Evolutionary conservation across 805 yeast genomes (phyloP).

Genomic region (Maudiozyma bulderi): DNA sequence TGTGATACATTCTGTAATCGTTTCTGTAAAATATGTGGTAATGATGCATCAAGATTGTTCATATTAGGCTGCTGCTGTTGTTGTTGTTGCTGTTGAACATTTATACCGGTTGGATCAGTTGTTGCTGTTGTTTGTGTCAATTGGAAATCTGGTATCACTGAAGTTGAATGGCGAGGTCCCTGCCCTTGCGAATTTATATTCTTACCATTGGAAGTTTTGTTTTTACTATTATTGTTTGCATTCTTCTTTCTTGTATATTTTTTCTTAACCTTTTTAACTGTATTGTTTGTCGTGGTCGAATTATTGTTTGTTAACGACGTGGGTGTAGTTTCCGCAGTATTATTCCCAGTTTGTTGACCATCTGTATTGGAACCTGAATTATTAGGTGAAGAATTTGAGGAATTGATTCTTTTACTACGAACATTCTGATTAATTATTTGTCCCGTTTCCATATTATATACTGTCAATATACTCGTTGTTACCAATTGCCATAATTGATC

Average conservation of each 20-base stretch:
- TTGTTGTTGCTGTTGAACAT: background rate
- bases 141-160: background rate
- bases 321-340: background rate
- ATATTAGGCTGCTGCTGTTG: conserved; percentile 8
- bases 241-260: conserved; percentile 6
- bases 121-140: background rate
- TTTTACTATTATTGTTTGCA: background rate
- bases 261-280: conserved; percentile 7
- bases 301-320: conserved; percentile 1
- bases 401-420: background rate
- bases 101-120: background rate
- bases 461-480: conserved; percentile 17
- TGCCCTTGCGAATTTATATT: background rate
- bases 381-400: conserved; percentile 17
- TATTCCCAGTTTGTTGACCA: background rate
- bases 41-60: conserved; percentile 16
- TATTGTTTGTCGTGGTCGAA: conserved; percentile 1
- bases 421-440: conserved; percentile 17
- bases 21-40: conserved; percentile 24
- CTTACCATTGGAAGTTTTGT: background rate
- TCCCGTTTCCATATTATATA: conserved; percentile 23
- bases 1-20: conserved; percentile 20
- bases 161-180: background rate
- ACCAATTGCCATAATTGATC: conserved; percentile 25
- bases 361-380: conserved; percentile 9